Evolutionary conservation across 805 yeast species (phyloP).

Genomic region (Candida verbasci): DNA sequence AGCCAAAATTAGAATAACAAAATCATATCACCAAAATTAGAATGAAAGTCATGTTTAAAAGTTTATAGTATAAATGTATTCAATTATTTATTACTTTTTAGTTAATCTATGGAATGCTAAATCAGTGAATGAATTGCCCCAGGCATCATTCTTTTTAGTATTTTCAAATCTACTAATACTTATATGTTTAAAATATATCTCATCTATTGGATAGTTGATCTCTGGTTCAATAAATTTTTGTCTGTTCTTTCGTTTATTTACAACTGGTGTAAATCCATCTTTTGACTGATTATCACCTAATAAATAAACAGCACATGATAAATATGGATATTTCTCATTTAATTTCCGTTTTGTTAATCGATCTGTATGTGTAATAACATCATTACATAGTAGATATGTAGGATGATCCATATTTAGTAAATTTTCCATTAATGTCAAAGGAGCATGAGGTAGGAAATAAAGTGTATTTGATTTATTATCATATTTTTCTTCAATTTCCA

Average conservation of each 20-base stretch:
- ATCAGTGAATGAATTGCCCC: conserved; percentile 54
- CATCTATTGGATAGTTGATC: conserved; percentile 25
- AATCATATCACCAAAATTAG: too few relatives aligned
- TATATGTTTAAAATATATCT: conserved; percentile 27
- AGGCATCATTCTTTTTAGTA: conserved; percentile 28
- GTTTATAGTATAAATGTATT: too few relatives aligned
- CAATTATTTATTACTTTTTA: too few relatives aligned
- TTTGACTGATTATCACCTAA: conserved; percentile 13
- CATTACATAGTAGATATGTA: conserved; percentile 44
- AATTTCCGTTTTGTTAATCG: conserved; percentile 42
- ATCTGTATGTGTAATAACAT: conserved; percentile 51
- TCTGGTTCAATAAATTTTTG: conserved; percentile 26
- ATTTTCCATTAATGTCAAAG: conserved; percentile 47
- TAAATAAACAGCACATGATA: conserved; percentile 36
- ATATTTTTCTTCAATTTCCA: conserved; percentile 14
- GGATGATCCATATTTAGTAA: conserved; percentile 34
- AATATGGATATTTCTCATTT: conserved; percentile 37
- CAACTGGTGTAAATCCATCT: conserved; percentile 5
- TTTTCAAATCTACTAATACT: conserved; percentile 16
- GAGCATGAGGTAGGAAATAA: conserved; percentile 75
- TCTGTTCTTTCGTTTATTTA: conserved; percentile 15
- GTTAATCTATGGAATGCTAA: conserved; percentile 38
- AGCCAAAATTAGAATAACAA: conserved; percentile 9
- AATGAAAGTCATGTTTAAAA: too few relatives aligned
- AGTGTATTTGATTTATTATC: conserved; percentile 18